phyloP scores from a whole-genome alignment of 73 alveolate genomes.

The Blepharisma japonicum region DNA sequence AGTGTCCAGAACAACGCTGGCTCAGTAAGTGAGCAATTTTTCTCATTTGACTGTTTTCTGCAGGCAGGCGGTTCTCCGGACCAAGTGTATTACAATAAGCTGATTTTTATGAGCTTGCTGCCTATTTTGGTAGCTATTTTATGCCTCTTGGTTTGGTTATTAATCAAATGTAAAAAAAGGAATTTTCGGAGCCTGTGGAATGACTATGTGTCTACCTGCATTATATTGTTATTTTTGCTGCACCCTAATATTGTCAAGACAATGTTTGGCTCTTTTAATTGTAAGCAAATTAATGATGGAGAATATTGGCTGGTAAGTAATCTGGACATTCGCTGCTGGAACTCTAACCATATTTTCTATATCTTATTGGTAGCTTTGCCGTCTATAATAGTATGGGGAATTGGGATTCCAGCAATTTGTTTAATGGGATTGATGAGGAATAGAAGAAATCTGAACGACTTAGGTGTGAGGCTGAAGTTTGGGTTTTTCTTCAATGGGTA shows the following conservation, averaged over 20 bases:
- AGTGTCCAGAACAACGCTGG: background rate
- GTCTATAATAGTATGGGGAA: slow-evolving; percentile 38
- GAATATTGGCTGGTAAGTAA: slow-evolving; percentile 39
- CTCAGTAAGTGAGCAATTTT: background rate
- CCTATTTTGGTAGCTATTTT: slow-evolving; percentile 41
- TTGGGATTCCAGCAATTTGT: background rate
- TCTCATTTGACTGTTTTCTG: slow-evolving; percentile 50
- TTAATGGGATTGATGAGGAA: background rate
- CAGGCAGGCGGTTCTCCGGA: slow-evolving; percentile 34
- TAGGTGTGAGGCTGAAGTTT: slow-evolving; percentile 43
- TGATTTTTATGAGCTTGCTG: slow-evolving; percentile 38
- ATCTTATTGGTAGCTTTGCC: slow-evolving; percentile 46
- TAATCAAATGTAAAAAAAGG: slow-evolving; percentile 25
- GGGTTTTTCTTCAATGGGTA: slow-evolving; percentile 65
- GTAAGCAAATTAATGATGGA: slow-evolving; percentile 46
- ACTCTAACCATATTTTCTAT: slow-evolving; percentile 24
- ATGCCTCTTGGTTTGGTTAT: slow-evolving; percentile 32
- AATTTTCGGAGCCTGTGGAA: slow-evolving; percentile 36
- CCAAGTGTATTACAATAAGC: slow-evolving; percentile 35
- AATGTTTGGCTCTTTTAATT: slow-evolving; percentile 53
- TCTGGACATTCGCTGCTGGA: slow-evolving; percentile 40
- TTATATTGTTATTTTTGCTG: slow-evolving; percentile 46
- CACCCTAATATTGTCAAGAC: slow-evolving; percentile 55
- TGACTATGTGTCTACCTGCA: slow-evolving; percentile 46
- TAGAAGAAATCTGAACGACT: background rate